Base-by-base conservation (phyloP, 2,329 filamentous ascomycete genomes). In the Neofusicoccum kwambonambiense region DNA sequence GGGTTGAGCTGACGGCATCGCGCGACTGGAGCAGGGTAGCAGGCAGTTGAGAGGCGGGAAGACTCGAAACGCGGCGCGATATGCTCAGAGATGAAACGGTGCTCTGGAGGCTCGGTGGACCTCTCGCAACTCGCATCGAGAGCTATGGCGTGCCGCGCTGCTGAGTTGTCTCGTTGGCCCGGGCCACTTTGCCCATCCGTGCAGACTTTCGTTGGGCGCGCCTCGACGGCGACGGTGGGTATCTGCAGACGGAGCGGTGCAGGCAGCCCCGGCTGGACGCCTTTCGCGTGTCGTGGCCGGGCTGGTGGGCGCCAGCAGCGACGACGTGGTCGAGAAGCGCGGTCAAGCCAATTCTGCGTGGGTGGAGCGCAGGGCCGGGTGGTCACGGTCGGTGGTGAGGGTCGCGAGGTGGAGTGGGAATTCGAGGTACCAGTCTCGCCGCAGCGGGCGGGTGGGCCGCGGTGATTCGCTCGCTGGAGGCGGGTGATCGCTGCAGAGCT, bases 1-100 rank as follows among this genome's bases (percentile, higher is more conserved):
- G 2, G 72, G 67, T 64, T 50, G 63, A 22, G 63, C 63, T 44
- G 63, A 65, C 34, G 63, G 63, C 63, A 65, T 65, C 45, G 54
- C 54, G 56, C 22, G 2, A 9, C 31, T 35, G 22, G 31, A 31
- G 31, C 61, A 56, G 35, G 31, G 22, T 11, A 58, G 41, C n/a
- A n/a, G 17, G 54, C 54, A n/a, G 54, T 58, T 22, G 56, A 17
- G n/a, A 37, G 56, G 41, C 34, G 56, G 56, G 41, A 42, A 47
- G 56, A 47, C 42, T 60, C 42, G 41, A 60, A 60, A 60, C 56
- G 42, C 42, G 56, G n/a, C 5, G 44, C 56, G 56, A 35, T 60
- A 60, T 19, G 56, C 41, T 49, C 42, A 47, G 41, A 60, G 31
- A 27, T 60, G 56, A 60, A 60, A 60, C 56, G 39, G 22, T 31